Conservation (phyloP, 495 filamentous ascomycete species). For the Hypomontagnella monticulosa region DNA sequence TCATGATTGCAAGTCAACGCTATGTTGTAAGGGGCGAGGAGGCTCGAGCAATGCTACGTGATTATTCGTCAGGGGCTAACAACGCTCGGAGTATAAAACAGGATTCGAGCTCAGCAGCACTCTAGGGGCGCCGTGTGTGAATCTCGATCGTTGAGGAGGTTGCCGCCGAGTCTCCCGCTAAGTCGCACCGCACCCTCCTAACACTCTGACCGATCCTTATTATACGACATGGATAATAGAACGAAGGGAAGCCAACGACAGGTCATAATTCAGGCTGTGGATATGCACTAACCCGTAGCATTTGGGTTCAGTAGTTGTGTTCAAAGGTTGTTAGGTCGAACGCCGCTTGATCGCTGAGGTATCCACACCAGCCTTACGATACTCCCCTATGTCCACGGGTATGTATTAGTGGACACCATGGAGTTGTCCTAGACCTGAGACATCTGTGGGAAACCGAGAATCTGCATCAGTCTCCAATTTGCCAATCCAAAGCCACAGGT, state of each 20-base stretch:
- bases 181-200: constrained; percentile 1
- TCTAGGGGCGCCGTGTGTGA: constrained; percentile 17
- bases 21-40: background rate
- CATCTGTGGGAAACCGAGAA: background rate
- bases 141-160: constrained; percentile 35
- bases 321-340: constrained; percentile 14
- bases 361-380: too few species aligned
- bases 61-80: constrained; percentile 18
- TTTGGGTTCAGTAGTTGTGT: constrained; percentile 10
- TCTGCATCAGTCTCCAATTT: constrained; percentile 6
- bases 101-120: constrained; percentile 22
- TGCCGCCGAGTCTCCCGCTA: background rate
- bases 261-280: constrained; percentile 23
- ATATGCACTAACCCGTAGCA: background rate
- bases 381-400: too few species aligned
- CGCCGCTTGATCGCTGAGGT: constrained; percentile 22
- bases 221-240: constrained; percentile 16
- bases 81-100: constrained; percentile 24
- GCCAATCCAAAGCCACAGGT: constrained; percentile 1
- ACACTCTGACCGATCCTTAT: constrained; percentile 6
- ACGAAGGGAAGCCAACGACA: constrained; percentile 1
- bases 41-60: background rate
- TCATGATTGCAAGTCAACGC: background rate
- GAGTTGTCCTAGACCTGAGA: constrained; percentile 9
- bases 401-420: background rate